Conservation (phyloP, 2,329 filamentous ascomycete genomes). For the Xylogone sp. region DNA sequence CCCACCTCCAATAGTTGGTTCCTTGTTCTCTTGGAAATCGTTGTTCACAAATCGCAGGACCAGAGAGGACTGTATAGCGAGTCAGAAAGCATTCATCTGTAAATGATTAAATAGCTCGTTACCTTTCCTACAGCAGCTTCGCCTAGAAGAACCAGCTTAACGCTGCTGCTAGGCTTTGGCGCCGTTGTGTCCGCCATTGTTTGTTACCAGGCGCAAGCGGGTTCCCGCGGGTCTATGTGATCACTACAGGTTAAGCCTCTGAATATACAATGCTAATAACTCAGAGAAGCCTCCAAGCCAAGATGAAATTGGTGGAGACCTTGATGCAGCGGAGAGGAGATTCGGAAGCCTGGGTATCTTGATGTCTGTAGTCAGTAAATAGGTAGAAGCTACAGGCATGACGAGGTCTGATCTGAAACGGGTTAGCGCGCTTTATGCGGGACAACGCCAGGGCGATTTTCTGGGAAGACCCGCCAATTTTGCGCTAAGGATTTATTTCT, state of each 20-base stretch:
- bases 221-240: not conserved
- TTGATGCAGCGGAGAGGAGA: constrained; percentile 3
- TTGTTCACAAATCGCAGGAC: constrained; percentile 99
- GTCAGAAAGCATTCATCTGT: not conserved
- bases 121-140: constrained; percentile 99
- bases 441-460: not conserved
- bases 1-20: constrained; percentile 95
- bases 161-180: constrained; percentile 97
- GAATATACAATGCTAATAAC: not conserved
- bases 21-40: constrained; percentile 99
- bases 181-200: constrained; percentile 70
- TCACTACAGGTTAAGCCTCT: not conserved
- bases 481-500: not conserved
- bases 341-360: not conserved
- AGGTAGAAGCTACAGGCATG: not conserved
- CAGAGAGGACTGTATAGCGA: constrained; percentile 73
- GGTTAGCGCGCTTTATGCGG: not conserved
- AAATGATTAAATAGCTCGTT: constrained; percentile 15
- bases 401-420: not conserved
- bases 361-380: not conserved
- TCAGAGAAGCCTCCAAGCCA: not conserved
- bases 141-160: constrained; percentile 96
- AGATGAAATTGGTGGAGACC: not conserved
- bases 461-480: not conserved
- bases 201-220: not conserved